Evolutionary conservation across 768 basidiomycete species (phyloP), one percentile per base, ranked within the genome.

Genomic region (Neoboletus subvelutipes): DNA sequence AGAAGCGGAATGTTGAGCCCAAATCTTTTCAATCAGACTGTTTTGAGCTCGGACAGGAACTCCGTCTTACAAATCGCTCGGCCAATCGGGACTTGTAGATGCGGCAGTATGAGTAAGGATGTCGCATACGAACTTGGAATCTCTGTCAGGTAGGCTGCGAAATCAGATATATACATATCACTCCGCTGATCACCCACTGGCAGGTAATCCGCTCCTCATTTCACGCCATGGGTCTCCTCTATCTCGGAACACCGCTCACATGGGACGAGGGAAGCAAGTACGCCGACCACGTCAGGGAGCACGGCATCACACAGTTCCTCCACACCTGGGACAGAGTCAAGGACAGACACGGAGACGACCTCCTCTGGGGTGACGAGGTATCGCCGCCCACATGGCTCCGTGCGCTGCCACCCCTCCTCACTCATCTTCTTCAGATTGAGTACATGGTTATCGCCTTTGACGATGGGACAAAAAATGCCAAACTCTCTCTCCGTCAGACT

Each of bases 351-450:
- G 95, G 94, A 1, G 94, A 98, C 67, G 90, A 93, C 61, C 77
- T 99, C 31, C 81, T 97, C 12, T 99, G 97, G 97, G 97, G 97
- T 18, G 97, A 99, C 68, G 97, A 99, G 88, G 96, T 96, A 72
- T 54, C 74, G 64, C 26, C 24, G 64, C 22, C 26, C 42, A 42
- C 43, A 46, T 50, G 29, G 24, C 43, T 36, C 59, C 22, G 10
- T n/a, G 24, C 58, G 53, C 49, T 43, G 43, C 15, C 37, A 39
- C 33, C 45, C 41, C 33, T 42, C 45, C 67, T 61, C 54, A 66
- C 45, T 28, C 52, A 50, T 22, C 42, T 46, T 28, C 31, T 63
- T 20, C 47, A 97, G 95, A 80, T 99, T 63, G 97, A 99, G 71
- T 98, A 98, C 71, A 92, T 98, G 87, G 90, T 98, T 59, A 78